Percentiles rank a stretch among this genome's conserved stretches.
Evolutionary conservation across 129 eudicot genomes (phyloP).

Genomic region (Gnaphalium uliginosum): DNA sequence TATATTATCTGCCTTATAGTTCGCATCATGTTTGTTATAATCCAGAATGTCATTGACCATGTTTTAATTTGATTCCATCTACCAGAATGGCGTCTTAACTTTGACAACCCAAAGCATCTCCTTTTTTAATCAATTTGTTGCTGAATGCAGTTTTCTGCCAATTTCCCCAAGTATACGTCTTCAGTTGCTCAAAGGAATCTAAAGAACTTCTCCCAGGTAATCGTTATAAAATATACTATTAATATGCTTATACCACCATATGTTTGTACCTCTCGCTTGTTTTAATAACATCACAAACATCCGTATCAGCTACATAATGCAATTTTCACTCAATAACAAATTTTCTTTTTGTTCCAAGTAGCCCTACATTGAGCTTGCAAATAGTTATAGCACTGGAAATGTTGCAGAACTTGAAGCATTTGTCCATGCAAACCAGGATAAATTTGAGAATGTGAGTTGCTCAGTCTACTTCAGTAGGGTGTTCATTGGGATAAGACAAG

Average conservation of each 20-base stretch:
- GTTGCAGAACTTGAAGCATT: constrained; percentile 63
- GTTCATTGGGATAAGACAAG: not conserved
- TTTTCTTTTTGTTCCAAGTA: constrained; percentile 35
- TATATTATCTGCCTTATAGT: not conserved
- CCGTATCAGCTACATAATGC: constrained; percentile 12
- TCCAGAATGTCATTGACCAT: not conserved
- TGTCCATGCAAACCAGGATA: constrained; percentile 64
- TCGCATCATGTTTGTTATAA: constrained; percentile 1
- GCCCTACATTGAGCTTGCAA: constrained; percentile 84
- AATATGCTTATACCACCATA: not conserved
- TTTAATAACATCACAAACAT: constrained; percentile 16
- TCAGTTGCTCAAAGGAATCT: constrained; percentile 90
- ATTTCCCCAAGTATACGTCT: constrained; percentile 86
- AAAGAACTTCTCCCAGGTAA: constrained; percentile 81
- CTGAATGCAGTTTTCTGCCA: constrained; percentile 68
- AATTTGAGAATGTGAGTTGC: constrained; percentile 73
- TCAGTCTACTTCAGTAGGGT: constrained; percentile 2
- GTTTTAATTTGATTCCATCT: not conserved
- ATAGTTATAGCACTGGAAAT: constrained; percentile 67
- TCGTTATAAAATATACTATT: not conserved
- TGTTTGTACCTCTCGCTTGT: not conserved
- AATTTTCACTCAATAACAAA: not conserved
- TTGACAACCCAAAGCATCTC: not conserved
- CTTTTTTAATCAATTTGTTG: constrained; percentile 11
- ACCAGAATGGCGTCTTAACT: constrained; percentile 8